phyloP scores from a whole-genome alignment of 2,329 filamentous ascomycete genomes.

The Colletotrichum gigasporum region DNA sequence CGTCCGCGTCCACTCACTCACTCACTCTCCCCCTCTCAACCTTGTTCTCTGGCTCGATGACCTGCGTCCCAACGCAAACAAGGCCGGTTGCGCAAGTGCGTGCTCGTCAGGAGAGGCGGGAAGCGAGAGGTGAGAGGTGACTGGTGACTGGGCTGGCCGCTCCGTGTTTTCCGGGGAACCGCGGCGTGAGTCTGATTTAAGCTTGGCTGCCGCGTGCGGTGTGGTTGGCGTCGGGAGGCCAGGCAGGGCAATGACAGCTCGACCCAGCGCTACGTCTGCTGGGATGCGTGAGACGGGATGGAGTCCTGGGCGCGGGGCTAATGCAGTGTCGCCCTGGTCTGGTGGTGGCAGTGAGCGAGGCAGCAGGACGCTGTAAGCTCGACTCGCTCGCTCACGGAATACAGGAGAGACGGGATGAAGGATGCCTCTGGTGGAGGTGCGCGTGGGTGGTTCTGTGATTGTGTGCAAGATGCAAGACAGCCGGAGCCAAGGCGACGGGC shows the following conservation, averaged over 20 bases:
- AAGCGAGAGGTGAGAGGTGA: too few relatives aligned
- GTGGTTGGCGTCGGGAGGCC: not conserved
- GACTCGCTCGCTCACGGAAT: conserved; percentile 9
- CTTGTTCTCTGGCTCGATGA: not conserved
- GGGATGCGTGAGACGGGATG: conserved; percentile 12
- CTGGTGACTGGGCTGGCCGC: not conserved
- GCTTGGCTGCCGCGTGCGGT: conserved; percentile 5
- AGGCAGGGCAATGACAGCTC: not conserved
- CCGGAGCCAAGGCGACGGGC: conserved; percentile 21
- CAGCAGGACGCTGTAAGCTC: not conserved
- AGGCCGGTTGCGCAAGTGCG: not conserved
- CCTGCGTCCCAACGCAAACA: conserved; percentile 1
- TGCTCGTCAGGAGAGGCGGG: not conserved
- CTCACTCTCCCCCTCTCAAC: not conserved
- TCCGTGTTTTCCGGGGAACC: not conserved
- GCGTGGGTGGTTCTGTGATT: not conserved
- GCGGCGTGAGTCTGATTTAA: conserved; percentile 6
- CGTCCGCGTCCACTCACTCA: not conserved
- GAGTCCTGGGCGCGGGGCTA: conserved; percentile 1
- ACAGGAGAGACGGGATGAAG: conserved; percentile 3
- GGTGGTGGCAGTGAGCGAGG: conserved; percentile 16
- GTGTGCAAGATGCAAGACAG: conserved; percentile 20
- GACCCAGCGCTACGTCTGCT: conserved; percentile 15
- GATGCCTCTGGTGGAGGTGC: not conserved
- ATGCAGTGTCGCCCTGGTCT: conserved; percentile 2